Evolutionary conservation across 2,329 filamentous ascomycete genomes (phyloP), one percentile per base, ranked within the genome.

Genomic region (Fusarium sp.): DNA sequence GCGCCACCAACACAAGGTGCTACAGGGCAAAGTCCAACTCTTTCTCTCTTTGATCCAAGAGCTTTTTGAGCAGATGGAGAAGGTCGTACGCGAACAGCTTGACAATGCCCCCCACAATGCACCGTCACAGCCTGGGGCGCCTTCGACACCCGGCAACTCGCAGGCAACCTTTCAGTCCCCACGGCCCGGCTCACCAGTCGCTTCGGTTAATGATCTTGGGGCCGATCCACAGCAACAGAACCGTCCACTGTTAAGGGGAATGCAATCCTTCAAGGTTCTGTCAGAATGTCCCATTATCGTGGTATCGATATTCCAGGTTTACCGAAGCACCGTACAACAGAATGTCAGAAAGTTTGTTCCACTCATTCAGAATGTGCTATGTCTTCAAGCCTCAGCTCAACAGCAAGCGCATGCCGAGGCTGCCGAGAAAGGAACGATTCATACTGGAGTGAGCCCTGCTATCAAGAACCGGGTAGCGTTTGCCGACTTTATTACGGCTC

Each of bases 201-300:
- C 91, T 3, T 90, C 92, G 1, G 86, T 91, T 4, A 84, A 89
- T 15, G 95, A 98, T 61, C 84, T 97, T 46, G 92, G 88, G 6
- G 84, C 88, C 13, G 93, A 97, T 68, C 80, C 82, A n/a, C 89
- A 92, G 69, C 92, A 94, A 71, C 89, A 93, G 69, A 92, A 78
- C 51, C 88, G 93, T 55, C 90, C 92, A 44, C 77, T 99, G 31
- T 80, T 93, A 50, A 96, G 92, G 76, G 95, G 95, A 27, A 97
- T 97, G 92, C 92, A 97, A 73, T 99, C 95, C 1, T 99, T 99
- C 84, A 99, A 98, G 76, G 94, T 99, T 21, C 84, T 99, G 5
- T 93, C 94, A 2, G 95, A 99, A 75, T 99, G 95, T 69, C 95
- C 95, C 0, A 99, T 99, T 48, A 98, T 99, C 36, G 95, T 99